Conservation (phyloP, 148 eudicot species). For the Nepenthes gracilis region DNA sequence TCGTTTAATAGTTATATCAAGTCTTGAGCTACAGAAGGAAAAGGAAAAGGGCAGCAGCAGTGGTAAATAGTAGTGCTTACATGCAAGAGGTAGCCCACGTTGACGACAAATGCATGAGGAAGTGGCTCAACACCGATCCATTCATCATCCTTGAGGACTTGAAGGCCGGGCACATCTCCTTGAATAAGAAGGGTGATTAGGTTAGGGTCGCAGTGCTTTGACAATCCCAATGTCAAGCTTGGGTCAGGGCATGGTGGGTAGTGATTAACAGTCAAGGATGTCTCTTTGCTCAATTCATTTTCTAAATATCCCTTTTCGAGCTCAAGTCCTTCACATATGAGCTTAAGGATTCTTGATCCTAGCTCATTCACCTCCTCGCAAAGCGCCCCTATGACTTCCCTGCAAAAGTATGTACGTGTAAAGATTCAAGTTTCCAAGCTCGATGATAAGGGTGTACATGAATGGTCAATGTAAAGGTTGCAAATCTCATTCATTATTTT, state of each 20-base stretch:
- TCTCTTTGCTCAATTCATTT: conserved; percentile 8
- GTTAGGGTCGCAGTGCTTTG: conserved; percentile 26
- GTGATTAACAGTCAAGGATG: conserved; percentile 14
- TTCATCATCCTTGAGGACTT: conserved; percentile 22
- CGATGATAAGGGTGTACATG: neutral
- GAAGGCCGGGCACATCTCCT: conserved; percentile 34
- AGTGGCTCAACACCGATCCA: conserved; percentile 33
- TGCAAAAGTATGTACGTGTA: conserved; percentile 1
- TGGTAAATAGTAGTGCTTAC: neutral
- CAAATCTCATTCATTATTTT: no score
- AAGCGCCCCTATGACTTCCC: conserved; percentile 18
- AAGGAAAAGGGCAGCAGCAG: neutral
- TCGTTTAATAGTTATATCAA: neutral
- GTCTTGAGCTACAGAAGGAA: neutral
- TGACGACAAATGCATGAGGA: conserved; percentile 31
- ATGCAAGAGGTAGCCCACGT: conserved; percentile 22
- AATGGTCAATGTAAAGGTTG: neutral
- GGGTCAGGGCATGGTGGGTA: conserved; percentile 31
- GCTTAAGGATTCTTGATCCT: conserved; percentile 12
- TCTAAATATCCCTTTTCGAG: conserved; percentile 16
- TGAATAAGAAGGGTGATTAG: conserved; percentile 31
- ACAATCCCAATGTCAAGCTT: conserved; percentile 19
- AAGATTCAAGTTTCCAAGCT: neutral
- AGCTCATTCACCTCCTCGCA: conserved; percentile 10
- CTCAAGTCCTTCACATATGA: conserved; percentile 20